These are phyloP conservation scores for Aspergillus wentii DNA, from an alignment of 495 filamentous ascomycete species.

Conservation along the genomic window DNA sequence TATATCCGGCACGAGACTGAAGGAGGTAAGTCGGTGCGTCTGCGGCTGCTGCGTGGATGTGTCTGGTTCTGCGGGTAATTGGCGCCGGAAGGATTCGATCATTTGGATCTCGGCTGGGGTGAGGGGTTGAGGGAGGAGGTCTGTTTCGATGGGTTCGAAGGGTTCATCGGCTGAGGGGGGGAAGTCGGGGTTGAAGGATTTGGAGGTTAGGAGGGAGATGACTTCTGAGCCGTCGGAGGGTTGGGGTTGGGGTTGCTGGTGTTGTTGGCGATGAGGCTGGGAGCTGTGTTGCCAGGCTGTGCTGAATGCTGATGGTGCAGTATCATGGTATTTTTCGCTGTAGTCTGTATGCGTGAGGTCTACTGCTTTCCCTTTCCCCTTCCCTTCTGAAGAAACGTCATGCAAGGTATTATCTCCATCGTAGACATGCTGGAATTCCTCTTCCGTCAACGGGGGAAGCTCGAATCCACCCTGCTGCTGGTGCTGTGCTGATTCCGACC, in stretches of 20 bases:
- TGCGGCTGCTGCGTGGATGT: slow-evolving; percentile 2
- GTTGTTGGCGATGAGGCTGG: slow-evolving; percentile 1
- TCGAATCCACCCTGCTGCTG: slow-evolving; percentile 15
- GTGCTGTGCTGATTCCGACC: slow-evolving; percentile 8
- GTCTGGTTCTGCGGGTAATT: slow-evolving; percentile 4
- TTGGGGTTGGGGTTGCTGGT: slow-evolving; percentile 5
- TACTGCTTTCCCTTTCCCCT: slow-evolving; percentile 26
- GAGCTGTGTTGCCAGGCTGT: neutral
- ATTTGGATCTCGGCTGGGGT: slow-evolving; percentile 23
- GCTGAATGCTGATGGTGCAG: no score
- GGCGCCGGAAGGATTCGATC: slow-evolving; percentile 32
- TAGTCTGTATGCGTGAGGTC: no score
- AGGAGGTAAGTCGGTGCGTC: slow-evolving; percentile 15
- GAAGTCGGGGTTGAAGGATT: slow-evolving; percentile 48
- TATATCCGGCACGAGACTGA: slow-evolving; percentile 43
- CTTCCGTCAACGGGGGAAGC: slow-evolving; percentile 20
- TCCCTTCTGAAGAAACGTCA: slow-evolving; percentile 7
- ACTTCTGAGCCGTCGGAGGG: slow-evolving; percentile 35
- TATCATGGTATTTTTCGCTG: no score
- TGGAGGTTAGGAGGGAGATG: slow-evolving; percentile 46
- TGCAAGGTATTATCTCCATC: neutral
- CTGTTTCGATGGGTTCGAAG: slow-evolving; percentile 37
- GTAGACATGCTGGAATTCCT: slow-evolving; percentile 25
- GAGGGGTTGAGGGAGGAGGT: slow-evolving; percentile 14
- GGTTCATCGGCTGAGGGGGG: slow-evolving; percentile 16